Conservation (phyloP, 2,329 filamentous ascomycete genomes). For the Aspergillus quadrilineatus region DNA sequence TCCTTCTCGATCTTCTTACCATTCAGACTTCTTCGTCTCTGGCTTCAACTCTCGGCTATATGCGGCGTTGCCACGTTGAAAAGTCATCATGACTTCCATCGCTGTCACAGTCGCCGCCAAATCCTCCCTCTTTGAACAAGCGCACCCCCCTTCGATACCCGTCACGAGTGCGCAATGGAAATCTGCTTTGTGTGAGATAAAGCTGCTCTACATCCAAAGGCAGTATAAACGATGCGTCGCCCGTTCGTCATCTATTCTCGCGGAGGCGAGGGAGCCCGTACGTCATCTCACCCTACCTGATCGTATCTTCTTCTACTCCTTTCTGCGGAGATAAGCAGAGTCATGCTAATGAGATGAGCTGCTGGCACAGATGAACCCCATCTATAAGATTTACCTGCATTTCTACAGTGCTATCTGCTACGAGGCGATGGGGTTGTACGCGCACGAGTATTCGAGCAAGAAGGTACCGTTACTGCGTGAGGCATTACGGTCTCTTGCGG, state of each 20-base stretch:
- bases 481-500: constrained; percentile 42
- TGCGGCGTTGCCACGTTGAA: neutral
- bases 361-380: constrained; percentile 30
- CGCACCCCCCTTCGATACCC: constrained; percentile 9
- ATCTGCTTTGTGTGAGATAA: constrained; percentile 32
- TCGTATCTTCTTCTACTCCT: neutral
- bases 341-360: neutral
- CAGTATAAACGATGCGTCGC: constrained; percentile 45
- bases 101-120: constrained; percentile 10
- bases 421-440: constrained; percentile 47
- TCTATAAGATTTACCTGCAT: constrained; percentile 42
- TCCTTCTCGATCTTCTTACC: neutral
- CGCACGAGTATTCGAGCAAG: constrained; percentile 47
- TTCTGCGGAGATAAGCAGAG: no score
- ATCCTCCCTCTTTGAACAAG: constrained; percentile 20
- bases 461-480: constrained; percentile 44
- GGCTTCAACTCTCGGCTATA: neutral
- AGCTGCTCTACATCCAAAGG: constrained; percentile 35
- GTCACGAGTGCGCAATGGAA: constrained; percentile 36
- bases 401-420: constrained; percentile 50
- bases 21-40: neutral
- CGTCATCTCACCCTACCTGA: constrained; percentile 6
- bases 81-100: constrained; percentile 4
- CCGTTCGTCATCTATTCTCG: constrained; percentile 33
- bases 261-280: constrained; percentile 28